phyloP scores from a whole-genome alignment of 345 rosid genomes.

The Salix udensis region DNA sequence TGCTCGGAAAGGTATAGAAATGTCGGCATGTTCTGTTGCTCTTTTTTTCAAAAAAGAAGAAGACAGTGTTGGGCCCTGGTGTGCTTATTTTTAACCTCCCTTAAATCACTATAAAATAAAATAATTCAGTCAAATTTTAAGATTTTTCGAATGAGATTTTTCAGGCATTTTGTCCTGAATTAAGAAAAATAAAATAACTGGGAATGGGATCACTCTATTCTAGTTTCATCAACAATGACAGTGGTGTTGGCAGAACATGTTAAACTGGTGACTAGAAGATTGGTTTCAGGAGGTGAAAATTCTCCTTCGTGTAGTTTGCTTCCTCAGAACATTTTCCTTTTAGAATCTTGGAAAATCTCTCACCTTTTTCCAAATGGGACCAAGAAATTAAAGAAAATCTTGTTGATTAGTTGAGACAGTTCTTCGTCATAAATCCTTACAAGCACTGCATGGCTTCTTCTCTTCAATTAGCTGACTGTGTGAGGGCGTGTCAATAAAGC shows the following conservation, averaged over 20 bases:
- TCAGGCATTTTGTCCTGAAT: not conserved
- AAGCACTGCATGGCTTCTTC: not conserved
- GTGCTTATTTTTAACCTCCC: not conserved
- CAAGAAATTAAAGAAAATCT: not conserved
- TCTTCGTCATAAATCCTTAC: not conserved
- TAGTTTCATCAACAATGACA: not conserved
- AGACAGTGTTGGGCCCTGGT: not conserved
- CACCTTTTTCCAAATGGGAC: not conserved
- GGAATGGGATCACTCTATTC: not conserved
- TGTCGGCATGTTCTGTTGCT: not conserved
- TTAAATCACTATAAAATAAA: not conserved
- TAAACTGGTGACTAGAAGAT: no score
- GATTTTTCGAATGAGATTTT: not conserved
- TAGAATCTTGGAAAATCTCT: not conserved
- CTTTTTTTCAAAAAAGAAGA: not conserved
- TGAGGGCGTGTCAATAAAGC: slow-evolving; percentile 25
- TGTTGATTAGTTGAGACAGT: slow-evolving; percentile 10
- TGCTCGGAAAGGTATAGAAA: not conserved
- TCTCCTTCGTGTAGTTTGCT: not conserved
- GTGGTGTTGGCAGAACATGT: not conserved
- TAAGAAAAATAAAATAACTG: not conserved
- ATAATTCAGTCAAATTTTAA: not conserved
- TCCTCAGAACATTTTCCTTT: not conserved
- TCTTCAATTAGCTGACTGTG: not conserved
- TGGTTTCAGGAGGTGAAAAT: not conserved